phyloP scores from a whole-genome alignment of 345 rosid genomes.

The Cardamine resedifolia region DNA sequence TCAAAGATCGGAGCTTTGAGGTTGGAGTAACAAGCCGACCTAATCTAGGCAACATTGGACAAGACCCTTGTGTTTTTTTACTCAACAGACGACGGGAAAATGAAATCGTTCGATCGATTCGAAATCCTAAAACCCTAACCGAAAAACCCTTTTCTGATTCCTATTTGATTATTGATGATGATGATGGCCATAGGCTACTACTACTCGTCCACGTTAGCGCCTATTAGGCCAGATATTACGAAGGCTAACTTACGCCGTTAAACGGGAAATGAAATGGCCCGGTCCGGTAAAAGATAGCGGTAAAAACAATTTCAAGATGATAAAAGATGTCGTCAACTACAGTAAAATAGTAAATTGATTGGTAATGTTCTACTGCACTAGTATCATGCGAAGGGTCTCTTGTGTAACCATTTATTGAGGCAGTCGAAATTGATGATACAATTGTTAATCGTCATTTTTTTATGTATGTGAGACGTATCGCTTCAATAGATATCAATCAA shows the following conservation, averaged over 20 bases:
- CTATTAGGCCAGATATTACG: slow-evolving; percentile 1
- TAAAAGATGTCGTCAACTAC: too few relatives aligned
- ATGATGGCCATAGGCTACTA: not conserved
- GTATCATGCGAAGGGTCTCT: too few relatives aligned
- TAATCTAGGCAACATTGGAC: slow-evolving; percentile 61
- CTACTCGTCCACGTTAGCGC: slow-evolving; percentile 35
- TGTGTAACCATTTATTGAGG: too few relatives aligned
- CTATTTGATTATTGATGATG: not conserved
- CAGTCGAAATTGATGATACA: too few relatives aligned
- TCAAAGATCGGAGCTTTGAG: slow-evolving; percentile 44
- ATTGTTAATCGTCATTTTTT: too few relatives aligned
- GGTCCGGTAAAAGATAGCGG: not conserved
- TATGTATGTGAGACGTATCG: too few relatives aligned
- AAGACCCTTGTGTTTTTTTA: not conserved
- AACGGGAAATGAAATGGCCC: too few relatives aligned
- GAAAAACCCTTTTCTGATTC: slow-evolving; percentile 24
- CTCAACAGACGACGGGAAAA: not conserved
- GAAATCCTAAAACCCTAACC: slow-evolving; percentile 29
- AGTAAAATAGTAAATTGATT: too few relatives aligned
- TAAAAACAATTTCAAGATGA: too few relatives aligned
- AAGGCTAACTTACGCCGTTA: slow-evolving; percentile 23
- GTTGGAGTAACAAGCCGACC: slow-evolving; percentile 41
- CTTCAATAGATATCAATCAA: too few relatives aligned
- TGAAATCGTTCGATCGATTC: not conserved
- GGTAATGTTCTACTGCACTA: too few relatives aligned